Conservation (phyloP, 371 early-diverging fungal species). For the Saksenaea oblongispora region DNA sequence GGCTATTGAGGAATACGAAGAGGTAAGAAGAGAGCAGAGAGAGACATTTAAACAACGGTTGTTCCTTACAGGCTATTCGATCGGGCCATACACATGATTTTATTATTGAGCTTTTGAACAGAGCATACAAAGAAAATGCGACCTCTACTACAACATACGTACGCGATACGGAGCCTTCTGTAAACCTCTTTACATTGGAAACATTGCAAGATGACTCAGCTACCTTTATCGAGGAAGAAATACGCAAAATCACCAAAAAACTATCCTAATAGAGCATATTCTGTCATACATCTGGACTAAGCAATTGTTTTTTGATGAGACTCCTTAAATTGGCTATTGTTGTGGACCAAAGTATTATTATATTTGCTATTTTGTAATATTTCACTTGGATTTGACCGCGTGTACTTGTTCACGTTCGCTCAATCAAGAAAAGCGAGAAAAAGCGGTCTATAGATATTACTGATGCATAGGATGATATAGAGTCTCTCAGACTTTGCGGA, state of each 20-base stretch:
- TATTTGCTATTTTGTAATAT: too few species aligned
- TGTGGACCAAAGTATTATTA: too few species aligned
- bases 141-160: neutral
- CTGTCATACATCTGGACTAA: too few species aligned
- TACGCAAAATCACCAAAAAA: neutral
- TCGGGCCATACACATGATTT: neutral
- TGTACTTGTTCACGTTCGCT: too few species aligned
- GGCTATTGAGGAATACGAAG: slow-evolving; percentile 55
- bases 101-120: slow-evolving; percentile 8
- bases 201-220: neutral
- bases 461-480: too few species aligned
- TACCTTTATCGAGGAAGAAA: neutral
- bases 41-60: neutral
- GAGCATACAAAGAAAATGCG: slow-evolving; percentile 1
- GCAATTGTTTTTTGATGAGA: too few species aligned
- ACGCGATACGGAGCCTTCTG: neutral
- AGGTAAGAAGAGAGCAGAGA: slow-evolving; percentile 20
- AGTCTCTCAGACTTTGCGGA: too few species aligned
- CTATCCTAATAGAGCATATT: too few species aligned
- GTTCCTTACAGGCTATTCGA: neutral
- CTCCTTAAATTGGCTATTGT: too few species aligned
- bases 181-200: neutral
- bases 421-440: too few species aligned
- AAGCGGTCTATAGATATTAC: too few species aligned
- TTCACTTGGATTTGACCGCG: too few species aligned